Base-by-base conservation (phyloP, 2,329 filamentous ascomycete genomes). In the Niveomyces coronatus region DNA sequence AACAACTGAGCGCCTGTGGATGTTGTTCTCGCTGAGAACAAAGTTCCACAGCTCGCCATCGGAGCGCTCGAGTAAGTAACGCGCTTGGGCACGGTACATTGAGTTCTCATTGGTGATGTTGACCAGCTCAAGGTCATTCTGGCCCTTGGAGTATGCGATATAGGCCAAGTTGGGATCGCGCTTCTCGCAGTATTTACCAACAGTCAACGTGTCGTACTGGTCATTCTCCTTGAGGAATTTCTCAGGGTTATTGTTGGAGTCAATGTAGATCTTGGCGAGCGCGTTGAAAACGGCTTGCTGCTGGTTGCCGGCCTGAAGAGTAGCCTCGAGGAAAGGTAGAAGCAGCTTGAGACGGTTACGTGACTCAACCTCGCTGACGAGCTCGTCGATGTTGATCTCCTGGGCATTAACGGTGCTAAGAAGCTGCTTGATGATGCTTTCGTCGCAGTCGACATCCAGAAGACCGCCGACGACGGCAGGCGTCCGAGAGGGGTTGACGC, bases 111-210 rank as follows among this genome's bases (percentile, higher is more conserved):
- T 98, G 54, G 91, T 96, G 55, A 98, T 89, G 61, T 84, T 91
- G 63, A 98, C 89, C 40, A 98, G 75, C 64, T 98, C 93, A 22
- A 98, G 66, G 54, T 98, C 91, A 48, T 98, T 98, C 63, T 95
- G 85, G 15, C 91, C 91, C 70, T 98, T 98, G 52, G 80, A 76
- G 61, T 95, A 98, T 45, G 87, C 85, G 56, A 96, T 94, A 63
- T 84, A 94, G 3, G 86, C 89, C 39, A 98, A 70, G 58, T 94
- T 94, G 45, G 91, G 91, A 53, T 98, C 91, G 23, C 91, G 83
- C 75, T 96, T 96, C 70, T 95, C 89, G 58, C 89, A 98, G 70
- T 98, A 98, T 65, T 94, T 95, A 59, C 91, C 91, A 39, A 98
- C 85, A 17, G 71, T 76, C 28, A 96, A 68, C 4, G 91, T 86